A percentile compares a stretch with the other conserved stretches of the same genome.
phyloP scores from a whole-genome alignment of 768 basidiomycete species.

The Leucosporidium scottii region DNA sequence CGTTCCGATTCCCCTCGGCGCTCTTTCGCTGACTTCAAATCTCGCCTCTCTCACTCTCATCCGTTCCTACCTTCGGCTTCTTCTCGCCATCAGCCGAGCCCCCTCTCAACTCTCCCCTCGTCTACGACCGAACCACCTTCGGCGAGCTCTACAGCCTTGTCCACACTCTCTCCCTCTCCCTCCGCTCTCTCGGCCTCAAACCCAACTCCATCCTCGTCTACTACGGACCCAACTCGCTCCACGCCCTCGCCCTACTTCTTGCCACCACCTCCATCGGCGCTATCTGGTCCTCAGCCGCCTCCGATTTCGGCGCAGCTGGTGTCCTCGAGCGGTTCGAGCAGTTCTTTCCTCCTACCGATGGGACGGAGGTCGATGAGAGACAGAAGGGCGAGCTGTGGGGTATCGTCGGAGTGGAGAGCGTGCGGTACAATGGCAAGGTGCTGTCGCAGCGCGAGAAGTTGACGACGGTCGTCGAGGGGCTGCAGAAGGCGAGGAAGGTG shows the following conservation, averaged over 20 bases:
- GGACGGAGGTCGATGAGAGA: no score
- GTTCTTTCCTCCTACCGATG: slow-evolving; percentile 45
- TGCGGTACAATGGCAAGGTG: slow-evolving; percentile 67
- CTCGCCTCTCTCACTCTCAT: slow-evolving; percentile 55
- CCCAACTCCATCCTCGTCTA: slow-evolving; percentile 68
- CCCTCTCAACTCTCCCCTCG: slow-evolving; percentile 34
- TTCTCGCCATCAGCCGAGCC: slow-evolving; percentile 41
- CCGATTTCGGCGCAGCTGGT: slow-evolving; percentile 70
- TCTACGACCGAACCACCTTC: slow-evolving; percentile 50
- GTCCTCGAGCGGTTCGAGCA: slow-evolving; percentile 74
- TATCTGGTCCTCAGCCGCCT: slow-evolving; percentile 76
- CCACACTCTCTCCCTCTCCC: slow-evolving; percentile 54
- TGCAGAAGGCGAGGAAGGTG: slow-evolving; percentile 37
- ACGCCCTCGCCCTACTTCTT: slow-evolving; percentile 43
- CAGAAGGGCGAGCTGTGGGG: slow-evolving; percentile 50
- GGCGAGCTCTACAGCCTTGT: slow-evolving; percentile 55
- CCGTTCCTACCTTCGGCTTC: slow-evolving; percentile 28
- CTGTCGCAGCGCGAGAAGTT: slow-evolving; percentile 64
- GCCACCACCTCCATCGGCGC: slow-evolving; percentile 44
- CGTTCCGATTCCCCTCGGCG: slow-evolving; percentile 31
- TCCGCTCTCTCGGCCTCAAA: slow-evolving; percentile 51
- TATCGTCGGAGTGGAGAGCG: slow-evolving; percentile 65
- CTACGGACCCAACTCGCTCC: slow-evolving; percentile 70
- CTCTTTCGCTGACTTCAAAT: neutral
- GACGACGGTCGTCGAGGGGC: slow-evolving; percentile 52